Evolutionary conservation across 768 basidiomycete species (phyloP).

Genomic region (Basidioascus undulatus): DNA sequence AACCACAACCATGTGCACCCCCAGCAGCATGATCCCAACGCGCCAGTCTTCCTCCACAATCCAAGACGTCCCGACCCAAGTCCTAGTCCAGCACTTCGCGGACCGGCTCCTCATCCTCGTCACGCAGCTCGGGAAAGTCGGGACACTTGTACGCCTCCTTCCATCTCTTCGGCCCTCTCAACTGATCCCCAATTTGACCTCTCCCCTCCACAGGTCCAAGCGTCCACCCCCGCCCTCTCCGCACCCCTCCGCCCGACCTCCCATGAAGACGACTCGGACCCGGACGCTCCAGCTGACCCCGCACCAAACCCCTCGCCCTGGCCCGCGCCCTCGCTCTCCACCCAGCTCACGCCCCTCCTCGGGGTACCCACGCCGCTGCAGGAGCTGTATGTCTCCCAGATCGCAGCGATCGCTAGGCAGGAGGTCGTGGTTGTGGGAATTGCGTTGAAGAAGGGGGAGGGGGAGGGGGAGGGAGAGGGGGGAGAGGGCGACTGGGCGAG

Average conservation of each 20-base stretch:
- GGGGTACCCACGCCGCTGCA: slow-evolving; percentile 51
- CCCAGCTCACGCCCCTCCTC: slow-evolving; percentile 51
- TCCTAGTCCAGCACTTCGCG: slow-evolving; percentile 51
- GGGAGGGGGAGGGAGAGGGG: slow-evolving; percentile 15
- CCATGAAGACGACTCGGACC: slow-evolving; percentile 17
- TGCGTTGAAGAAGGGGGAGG: slow-evolving; percentile 24
- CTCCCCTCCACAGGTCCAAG: slow-evolving; percentile 56
- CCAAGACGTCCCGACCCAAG: slow-evolving; percentile 37
- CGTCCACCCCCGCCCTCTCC: slow-evolving; percentile 27
- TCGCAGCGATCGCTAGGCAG: slow-evolving; percentile 52
- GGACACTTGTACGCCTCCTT: slow-evolving; percentile 42
- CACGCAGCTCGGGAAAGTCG: slow-evolving; percentile 77
- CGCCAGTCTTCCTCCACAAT: slow-evolving; percentile 31
- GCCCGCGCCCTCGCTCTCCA: no score
- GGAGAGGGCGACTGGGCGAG: no score
- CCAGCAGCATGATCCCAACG: no score
- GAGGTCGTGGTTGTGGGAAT: slow-evolving; percentile 41
- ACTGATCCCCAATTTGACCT: no score
- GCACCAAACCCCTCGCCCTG: slow-evolving; percentile 12
- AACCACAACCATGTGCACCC: no score
- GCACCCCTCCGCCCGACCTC: slow-evolving; percentile 22
- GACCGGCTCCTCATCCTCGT: slow-evolving; percentile 68
- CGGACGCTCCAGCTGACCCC: slow-evolving; percentile 22
- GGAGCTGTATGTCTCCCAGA: slow-evolving; percentile 61
- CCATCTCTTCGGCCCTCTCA: neutral